Conservation (phyloP, 1,284 basidiomycete species). For the Fistulinella cinereoalba region DNA sequence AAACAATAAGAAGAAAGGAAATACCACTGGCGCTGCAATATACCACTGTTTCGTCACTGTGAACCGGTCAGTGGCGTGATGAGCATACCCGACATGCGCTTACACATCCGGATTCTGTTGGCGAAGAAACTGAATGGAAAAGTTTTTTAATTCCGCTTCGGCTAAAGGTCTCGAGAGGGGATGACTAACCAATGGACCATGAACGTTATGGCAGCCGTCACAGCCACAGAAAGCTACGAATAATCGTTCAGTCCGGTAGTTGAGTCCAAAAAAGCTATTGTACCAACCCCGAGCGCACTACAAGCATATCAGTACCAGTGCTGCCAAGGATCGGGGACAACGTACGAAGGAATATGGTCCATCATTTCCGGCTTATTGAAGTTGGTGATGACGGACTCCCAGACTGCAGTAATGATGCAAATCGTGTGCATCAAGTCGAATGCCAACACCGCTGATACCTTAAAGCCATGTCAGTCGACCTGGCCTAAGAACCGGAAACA, state of each 20-base stretch:
- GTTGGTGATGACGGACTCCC: conserved; percentile 30
- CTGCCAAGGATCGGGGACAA: neutral
- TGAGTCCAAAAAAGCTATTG: neutral
- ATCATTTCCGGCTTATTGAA: conserved; percentile 25
- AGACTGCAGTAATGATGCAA: conserved; percentile 28
- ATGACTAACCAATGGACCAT: conserved; percentile 31
- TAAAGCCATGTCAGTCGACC: conserved; percentile 9
- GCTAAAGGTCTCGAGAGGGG: neutral
- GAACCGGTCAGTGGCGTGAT: conserved; percentile 6
- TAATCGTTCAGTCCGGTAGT: neutral
- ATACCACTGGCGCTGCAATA: conserved; percentile 28
- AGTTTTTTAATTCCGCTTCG: neutral
- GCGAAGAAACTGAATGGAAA: conserved; percentile 27
- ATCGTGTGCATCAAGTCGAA: conserved; percentile 32
- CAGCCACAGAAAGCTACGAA: conserved; percentile 29
- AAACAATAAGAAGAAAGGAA: neutral
- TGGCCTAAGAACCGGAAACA: too few species aligned
- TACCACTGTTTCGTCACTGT: conserved; percentile 35
- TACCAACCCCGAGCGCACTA: conserved; percentile 28
- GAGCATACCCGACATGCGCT: neutral
- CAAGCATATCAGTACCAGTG: conserved; percentile 1
- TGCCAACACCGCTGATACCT: conserved; percentile 31
- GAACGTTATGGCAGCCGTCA: conserved; percentile 30
- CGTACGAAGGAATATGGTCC: conserved; percentile 32
- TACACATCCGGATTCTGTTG: conserved; percentile 33